Evolutionary conservation across 306 rosid species (phyloP).

Genomic region (Lagenaria siceraria): DNA sequence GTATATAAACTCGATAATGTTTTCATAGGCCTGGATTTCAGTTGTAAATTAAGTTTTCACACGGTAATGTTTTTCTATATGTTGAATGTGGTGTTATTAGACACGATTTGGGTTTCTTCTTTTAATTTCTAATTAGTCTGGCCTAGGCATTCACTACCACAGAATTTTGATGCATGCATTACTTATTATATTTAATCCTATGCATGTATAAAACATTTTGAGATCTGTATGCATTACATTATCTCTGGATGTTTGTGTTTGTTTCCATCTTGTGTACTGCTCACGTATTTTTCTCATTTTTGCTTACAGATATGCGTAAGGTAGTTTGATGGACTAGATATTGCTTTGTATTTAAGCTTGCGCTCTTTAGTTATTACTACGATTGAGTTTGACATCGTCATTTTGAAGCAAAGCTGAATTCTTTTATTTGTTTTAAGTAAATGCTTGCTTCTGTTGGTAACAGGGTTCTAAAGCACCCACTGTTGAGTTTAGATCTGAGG

Average conservation of each 20-base stretch:
- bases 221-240: background rate
- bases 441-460: constrained; percentile 3
- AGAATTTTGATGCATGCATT: background rate
- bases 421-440: background rate
- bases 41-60: background rate
- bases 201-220: background rate
- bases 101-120: background rate
- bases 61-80: background rate
- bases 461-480: constrained; percentile 43
- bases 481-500: constrained; percentile 55
- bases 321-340: background rate
- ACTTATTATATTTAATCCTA: background rate
- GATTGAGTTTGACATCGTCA: background rate
- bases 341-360: background rate
- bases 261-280: background rate
- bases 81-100: background rate
- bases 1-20: background rate
- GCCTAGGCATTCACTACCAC: background rate
- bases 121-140: background rate
- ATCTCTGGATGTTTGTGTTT: background rate
- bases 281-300: background rate
- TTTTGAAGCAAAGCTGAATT: background rate
- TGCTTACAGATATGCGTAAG: background rate
- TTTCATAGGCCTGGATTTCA: background rate
- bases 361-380: constrained; percentile 1